A percentile compares a stretch with the other conserved stretches of the same genome.
Evolutionary conservation across 768 basidiomycete genomes (phyloP).

Genomic region (Suillus plorans): DNA sequence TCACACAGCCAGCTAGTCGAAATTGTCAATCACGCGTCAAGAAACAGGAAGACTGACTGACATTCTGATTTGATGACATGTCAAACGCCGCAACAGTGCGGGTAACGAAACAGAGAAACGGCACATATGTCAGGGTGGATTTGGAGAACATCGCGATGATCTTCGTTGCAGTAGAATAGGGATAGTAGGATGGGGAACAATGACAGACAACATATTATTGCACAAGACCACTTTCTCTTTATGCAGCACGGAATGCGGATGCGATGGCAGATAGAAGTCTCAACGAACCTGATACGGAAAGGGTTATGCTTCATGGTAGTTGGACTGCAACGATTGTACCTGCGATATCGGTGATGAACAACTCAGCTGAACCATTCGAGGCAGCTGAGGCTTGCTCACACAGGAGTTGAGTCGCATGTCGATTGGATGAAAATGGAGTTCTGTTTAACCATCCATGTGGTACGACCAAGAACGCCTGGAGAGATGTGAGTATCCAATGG

Average conservation of each 20-base stretch:
- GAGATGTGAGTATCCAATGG: neutral
- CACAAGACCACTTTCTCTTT: slow-evolving; percentile 3
- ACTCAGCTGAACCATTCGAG: neutral
- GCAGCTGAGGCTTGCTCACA: neutral
- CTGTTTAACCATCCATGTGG: neutral
- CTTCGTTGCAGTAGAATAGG: neutral
- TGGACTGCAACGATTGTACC: neutral
- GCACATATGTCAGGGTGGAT: slow-evolving; percentile 9
- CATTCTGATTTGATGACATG: slow-evolving; percentile 25
- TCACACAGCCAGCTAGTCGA: slow-evolving; percentile 26
- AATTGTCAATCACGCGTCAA: neutral
- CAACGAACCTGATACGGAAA: slow-evolving; percentile 1
- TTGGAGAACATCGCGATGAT: neutral
- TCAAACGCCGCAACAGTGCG: slow-evolving; percentile 18
- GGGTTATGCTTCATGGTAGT: neutral
- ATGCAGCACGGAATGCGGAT: slow-evolving; percentile 1
- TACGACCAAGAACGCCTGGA: neutral
- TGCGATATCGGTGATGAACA: neutral
- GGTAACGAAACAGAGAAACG: neutral
- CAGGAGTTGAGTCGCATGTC: slow-evolving; percentile 1
- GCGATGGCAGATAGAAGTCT: neutral
- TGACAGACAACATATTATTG: neutral
- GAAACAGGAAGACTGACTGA: slow-evolving; percentile 8
- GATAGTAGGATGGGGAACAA: slow-evolving; percentile 2
- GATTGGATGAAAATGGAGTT: neutral